These are phyloP conservation scores for Cytospora chrysosperma DNA, from an alignment of 2,329 filamentous ascomycete species.

Conservation along the genomic window DNA sequence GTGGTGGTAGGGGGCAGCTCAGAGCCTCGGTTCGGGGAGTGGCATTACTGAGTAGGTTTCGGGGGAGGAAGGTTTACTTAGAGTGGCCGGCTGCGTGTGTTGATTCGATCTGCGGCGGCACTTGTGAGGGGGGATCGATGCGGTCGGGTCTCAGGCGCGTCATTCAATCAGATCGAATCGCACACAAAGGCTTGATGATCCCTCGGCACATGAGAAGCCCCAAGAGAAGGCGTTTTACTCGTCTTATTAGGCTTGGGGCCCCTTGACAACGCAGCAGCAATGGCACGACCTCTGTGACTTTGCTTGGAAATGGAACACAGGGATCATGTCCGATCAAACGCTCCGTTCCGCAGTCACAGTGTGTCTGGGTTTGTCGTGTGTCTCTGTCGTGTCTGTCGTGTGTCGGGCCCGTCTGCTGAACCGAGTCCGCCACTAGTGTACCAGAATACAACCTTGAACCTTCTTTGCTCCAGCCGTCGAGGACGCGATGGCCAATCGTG, in stretches of 20 bases:
- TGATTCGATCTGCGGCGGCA: neutral
- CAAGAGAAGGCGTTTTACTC: neutral
- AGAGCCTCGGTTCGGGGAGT: neutral
- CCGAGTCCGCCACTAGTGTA: neutral
- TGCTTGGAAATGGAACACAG: neutral
- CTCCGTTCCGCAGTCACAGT: neutral
- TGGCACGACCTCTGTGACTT: neutral
- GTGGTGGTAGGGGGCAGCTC: neutral
- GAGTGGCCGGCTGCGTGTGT: neutral
- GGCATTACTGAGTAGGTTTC: neutral
- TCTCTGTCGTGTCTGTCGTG: no score
- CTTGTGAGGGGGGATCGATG: neutral
- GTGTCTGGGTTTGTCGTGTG: no score
- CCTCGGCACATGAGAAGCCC: neutral
- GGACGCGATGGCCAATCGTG: constrained; percentile 1
- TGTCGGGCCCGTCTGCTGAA: neutral
- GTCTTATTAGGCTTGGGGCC: neutral
- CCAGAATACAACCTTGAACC: neutral
- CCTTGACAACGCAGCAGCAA: neutral
- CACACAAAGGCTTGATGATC: neutral
- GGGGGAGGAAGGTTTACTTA: neutral
- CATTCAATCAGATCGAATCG: neutral
- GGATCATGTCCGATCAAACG: neutral
- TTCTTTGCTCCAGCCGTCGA: neutral
- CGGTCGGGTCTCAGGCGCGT: neutral